A percentile compares a stretch with the other conserved stretches of the same genome.
Conservation (phyloP, 2,329 filamentous ascomycete species). For the Cryphonectria japonica region DNA sequence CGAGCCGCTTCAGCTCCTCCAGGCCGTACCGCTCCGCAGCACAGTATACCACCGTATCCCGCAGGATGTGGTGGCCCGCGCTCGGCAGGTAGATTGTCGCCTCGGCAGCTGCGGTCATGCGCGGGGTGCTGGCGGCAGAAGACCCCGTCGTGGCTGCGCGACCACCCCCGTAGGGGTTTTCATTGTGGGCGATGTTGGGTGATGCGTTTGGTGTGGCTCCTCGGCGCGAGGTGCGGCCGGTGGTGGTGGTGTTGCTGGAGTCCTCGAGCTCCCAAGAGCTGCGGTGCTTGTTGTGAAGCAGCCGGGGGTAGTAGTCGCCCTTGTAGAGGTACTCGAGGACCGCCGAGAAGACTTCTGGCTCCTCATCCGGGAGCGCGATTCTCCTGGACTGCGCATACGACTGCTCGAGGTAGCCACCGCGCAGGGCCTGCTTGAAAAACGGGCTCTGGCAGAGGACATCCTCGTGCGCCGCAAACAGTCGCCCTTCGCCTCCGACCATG, state of each 20-base stretch:
- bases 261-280: slow-evolving; percentile 92
- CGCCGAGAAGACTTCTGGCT: slow-evolving; percentile 91
- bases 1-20: slow-evolving; percentile 88
- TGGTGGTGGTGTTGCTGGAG: slow-evolving; percentile 36
- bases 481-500: slow-evolving; percentile 80
- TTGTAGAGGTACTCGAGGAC: slow-evolving; percentile 97
- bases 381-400: slow-evolving; percentile 69
- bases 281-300: slow-evolving; percentile 83
- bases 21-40: slow-evolving; percentile 88
- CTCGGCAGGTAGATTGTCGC: slow-evolving; percentile 78
- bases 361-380: slow-evolving; percentile 73
- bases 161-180: slow-evolving; percentile 43
- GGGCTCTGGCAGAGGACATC: slow-evolving; percentile 85
- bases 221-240: slow-evolving; percentile 32
- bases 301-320: slow-evolving; percentile 90
- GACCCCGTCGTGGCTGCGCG: slow-evolving; percentile 41
- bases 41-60: slow-evolving; percentile 95
- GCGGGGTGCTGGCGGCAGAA: slow-evolving; percentile 44
- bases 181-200: slow-evolving; percentile 50
- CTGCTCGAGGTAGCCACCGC: slow-evolving; percentile 70
- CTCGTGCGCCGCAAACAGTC: slow-evolving; percentile 93
- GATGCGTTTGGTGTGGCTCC: slow-evolving; percentile 50
- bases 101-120: slow-evolving; percentile 67
- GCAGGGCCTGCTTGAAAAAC: slow-evolving; percentile 76
- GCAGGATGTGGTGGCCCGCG: slow-evolving; percentile 76